These are phyloP conservation scores for Chrysanthemum lavandulifolium DNA, from an alignment of 129 eudicot species.

Conservation along the genomic window DNA sequence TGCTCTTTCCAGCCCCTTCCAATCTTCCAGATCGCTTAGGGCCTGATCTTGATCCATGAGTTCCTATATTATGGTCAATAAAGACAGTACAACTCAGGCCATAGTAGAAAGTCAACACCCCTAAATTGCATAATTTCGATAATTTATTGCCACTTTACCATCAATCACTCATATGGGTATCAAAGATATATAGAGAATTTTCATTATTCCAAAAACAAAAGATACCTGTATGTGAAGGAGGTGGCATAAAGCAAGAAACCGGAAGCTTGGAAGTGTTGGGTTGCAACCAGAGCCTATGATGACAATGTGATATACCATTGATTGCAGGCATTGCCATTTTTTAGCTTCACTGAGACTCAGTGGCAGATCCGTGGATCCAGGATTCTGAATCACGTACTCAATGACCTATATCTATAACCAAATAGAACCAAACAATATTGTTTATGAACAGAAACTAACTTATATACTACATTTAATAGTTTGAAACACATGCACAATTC, in stretches of 20 bases:
- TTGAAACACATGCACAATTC: no score
- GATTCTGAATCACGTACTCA: slow-evolving; percentile 16
- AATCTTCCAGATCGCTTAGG: slow-evolving; percentile 52
- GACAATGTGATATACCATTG: slow-evolving; percentile 36
- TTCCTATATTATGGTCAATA: slow-evolving; percentile 35
- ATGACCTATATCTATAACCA: not conserved
- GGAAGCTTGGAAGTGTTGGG: slow-evolving; percentile 43
- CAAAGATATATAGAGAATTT: not conserved
- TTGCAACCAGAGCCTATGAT: slow-evolving; percentile 35
- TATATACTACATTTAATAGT: no score
- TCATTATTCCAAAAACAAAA: not conserved
- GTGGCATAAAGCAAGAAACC: slow-evolving; percentile 36
- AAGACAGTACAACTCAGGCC: not conserved
- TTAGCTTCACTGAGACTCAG: slow-evolving; percentile 25
- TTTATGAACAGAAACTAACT: no score
- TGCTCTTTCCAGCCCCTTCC: slow-evolving; percentile 90
- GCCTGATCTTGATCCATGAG: slow-evolving; percentile 46
- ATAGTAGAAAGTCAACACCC: not conserved
- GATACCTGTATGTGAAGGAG: slow-evolving; percentile 27
- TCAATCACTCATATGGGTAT: not conserved
- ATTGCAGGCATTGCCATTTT: slow-evolving; percentile 37
- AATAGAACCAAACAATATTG: no score
- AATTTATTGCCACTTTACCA: not conserved
- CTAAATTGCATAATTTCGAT: not conserved
- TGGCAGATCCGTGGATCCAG: slow-evolving; percentile 18